Percentiles rank a stretch among this genome's conserved stretches.
These are phyloP conservation scores for Fusarium udum DNA, from an alignment of 2,329 filamentous ascomycete genomes.

Conservation along the genomic window DNA sequence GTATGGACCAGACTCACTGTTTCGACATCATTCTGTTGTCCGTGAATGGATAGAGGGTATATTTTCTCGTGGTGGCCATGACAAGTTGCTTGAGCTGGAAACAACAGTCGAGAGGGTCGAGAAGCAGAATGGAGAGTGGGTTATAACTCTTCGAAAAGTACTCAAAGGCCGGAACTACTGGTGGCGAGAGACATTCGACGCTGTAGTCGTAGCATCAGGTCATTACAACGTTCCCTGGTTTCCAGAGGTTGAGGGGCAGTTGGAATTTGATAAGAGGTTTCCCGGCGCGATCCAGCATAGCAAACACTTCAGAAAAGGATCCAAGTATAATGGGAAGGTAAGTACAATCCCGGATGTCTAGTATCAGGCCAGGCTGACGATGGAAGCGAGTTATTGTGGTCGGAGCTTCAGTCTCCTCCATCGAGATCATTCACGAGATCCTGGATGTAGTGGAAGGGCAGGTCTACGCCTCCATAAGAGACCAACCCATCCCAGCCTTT, in stretches of 20 bases:
- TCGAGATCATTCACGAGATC: conserved; percentile 24
- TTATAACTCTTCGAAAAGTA: conserved; percentile 15
- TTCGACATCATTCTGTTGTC: conserved; percentile 16
- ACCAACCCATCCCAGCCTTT: conserved; percentile 8
- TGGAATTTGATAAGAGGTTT: conserved; percentile 10
- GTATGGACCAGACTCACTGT: neutral
- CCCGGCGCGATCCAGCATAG: conserved; percentile 12
- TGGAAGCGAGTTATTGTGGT: conserved; percentile 21
- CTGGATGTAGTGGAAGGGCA: conserved; percentile 1
- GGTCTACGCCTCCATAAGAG: conserved; percentile 15
- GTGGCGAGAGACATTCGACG: conserved; percentile 27
- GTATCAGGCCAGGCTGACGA: neutral
- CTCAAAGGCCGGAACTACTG: conserved; percentile 19
- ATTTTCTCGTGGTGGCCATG: neutral
- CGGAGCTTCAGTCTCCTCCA: conserved; percentile 23
- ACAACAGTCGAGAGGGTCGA: conserved; percentile 11
- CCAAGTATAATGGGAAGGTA: conserved; percentile 16
- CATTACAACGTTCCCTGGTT: conserved; percentile 34
- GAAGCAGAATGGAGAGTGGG: conserved; percentile 15
- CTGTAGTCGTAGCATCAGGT: conserved; percentile 20
- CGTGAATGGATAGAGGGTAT: conserved; percentile 25
- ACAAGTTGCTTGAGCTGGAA: conserved; percentile 11
- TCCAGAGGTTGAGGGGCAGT: conserved; percentile 6
- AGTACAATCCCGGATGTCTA: rapidly evolving
- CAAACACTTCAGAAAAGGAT: conserved; percentile 13